A percentile compares a stretch with the other conserved stretches of the same genome.
These are phyloP conservation scores for Zygoascus bituminiphila DNA, from an alignment of 805 yeast genomes.

Conservation along the genomic window DNA sequence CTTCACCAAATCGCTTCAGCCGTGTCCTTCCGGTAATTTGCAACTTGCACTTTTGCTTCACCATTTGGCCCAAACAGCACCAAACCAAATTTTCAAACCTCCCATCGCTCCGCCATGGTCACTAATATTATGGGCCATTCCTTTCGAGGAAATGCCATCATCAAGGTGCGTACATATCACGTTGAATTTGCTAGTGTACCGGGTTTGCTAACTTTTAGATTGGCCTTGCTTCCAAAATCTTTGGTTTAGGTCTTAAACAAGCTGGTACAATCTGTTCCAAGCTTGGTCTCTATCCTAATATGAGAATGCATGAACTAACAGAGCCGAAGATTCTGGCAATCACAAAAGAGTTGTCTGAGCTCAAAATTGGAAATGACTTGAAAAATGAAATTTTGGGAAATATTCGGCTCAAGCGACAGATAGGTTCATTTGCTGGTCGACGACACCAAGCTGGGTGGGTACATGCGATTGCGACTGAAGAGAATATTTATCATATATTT, in stretches of 20 bases:
- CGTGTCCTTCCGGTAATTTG: too few relatives aligned
- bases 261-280: constrained; percentile 76
- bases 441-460: constrained; percentile 68
- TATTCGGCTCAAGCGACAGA: constrained; percentile 67
- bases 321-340: constrained; percentile 82
- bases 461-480: too few relatives aligned
- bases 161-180: constrained; percentile 22
- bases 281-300: constrained; percentile 83
- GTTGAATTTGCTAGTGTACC: background rate
- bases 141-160: constrained; percentile 29
- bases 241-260: constrained; percentile 73
- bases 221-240: constrained; percentile 74
- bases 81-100: background rate
- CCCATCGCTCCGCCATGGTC: constrained; percentile 22
- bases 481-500: too few relatives aligned
- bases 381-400: constrained; percentile 53
- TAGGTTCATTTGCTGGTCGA: constrained; percentile 80
- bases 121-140: constrained; percentile 32
- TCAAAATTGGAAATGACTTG: constrained; percentile 77
- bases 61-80: background rate
- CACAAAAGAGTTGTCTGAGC: constrained; percentile 76
- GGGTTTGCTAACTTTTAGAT: constrained; percentile 23
- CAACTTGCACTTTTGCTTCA: background rate
- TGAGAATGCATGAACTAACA: constrained; percentile 87
- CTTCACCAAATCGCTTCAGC: too few relatives aligned